These are phyloP conservation scores for Carex myosuroides DNA, from an alignment of 176 grass and related monocot species.

Conservation along the genomic window DNA sequence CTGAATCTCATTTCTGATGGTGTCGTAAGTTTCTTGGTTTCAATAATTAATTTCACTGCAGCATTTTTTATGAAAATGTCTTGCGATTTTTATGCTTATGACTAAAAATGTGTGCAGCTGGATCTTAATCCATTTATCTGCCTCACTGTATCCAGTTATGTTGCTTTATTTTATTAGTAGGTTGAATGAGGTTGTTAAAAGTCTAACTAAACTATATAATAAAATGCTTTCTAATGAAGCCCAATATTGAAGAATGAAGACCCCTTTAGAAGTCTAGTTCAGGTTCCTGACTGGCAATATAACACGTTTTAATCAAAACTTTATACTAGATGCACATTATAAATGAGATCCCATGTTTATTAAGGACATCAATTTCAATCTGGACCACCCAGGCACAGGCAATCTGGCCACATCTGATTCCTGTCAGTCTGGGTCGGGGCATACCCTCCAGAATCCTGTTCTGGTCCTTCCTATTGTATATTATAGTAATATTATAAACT, in stretches of 20 bases:
- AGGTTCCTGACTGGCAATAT: not conserved
- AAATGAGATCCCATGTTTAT: not conserved
- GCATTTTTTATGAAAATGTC: slow-evolving; percentile 18
- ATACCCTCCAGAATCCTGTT: not conserved
- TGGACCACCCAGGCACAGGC: not conserved
- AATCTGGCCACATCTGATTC: not conserved
- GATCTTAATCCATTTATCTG: not conserved
- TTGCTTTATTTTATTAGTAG: not conserved
- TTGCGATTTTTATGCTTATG: not conserved
- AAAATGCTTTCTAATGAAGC: not conserved
- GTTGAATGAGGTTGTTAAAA: not conserved
- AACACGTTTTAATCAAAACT: not conserved
- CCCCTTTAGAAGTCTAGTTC: not conserved
- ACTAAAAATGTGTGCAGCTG: not conserved
- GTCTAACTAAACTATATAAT: not conserved
- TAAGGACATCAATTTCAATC: not conserved
- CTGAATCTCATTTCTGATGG: slow-evolving; percentile 98
- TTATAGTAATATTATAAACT: not conserved
- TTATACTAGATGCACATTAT: not conserved
- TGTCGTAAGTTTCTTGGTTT: slow-evolving; percentile 68
- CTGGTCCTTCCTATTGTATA: not conserved
- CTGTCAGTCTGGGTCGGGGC: not conserved
- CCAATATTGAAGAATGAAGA: not conserved
- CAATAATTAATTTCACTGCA: slow-evolving; percentile 15
- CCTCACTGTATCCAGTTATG: not conserved